These are phyloP conservation scores for Vachellia pachyceras DNA, from an alignment of 306 rosid species.

Conservation along the genomic window DNA sequence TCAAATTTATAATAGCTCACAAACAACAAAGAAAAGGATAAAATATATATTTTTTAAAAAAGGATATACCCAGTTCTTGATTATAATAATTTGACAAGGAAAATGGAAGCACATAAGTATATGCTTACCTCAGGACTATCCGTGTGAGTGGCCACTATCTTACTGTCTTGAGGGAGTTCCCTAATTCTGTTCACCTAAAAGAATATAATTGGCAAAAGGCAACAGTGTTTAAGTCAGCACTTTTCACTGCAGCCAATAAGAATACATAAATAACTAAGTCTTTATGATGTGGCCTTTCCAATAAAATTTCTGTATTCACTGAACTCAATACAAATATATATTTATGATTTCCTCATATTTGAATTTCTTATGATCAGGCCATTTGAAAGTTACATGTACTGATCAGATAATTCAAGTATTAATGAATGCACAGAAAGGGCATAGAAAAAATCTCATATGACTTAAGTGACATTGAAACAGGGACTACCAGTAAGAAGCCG, in stretches of 20 bases:
- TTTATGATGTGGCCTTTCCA: neutral
- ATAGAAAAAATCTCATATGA: neutral
- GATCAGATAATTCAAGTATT: neutral
- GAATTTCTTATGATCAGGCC: neutral
- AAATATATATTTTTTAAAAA: neutral
- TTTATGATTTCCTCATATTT: neutral
- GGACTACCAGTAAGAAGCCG: neutral
- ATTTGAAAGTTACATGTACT: neutral
- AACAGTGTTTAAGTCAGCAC: conserved; percentile 6
- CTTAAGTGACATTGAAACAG: neutral
- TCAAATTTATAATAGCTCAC: neutral
- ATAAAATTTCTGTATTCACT: neutral
- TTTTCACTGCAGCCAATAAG: neutral
- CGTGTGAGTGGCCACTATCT: conserved; percentile 91
- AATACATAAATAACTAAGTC: neutral
- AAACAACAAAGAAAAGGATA: neutral
- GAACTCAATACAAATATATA: neutral
- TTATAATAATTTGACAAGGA: neutral
- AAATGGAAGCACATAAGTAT: conserved; percentile 12
- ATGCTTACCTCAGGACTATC: conserved; percentile 92
- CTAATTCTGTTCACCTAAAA: conserved; percentile 95
- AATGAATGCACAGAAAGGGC: neutral
- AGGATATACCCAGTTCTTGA: conserved; percentile 3
- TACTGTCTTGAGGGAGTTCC: conserved; percentile 79
- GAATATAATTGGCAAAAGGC: neutral